These are phyloP conservation scores for Cercospora sesami DNA, from an alignment of 2,329 filamentous ascomycete species.

Conservation along the genomic window DNA sequence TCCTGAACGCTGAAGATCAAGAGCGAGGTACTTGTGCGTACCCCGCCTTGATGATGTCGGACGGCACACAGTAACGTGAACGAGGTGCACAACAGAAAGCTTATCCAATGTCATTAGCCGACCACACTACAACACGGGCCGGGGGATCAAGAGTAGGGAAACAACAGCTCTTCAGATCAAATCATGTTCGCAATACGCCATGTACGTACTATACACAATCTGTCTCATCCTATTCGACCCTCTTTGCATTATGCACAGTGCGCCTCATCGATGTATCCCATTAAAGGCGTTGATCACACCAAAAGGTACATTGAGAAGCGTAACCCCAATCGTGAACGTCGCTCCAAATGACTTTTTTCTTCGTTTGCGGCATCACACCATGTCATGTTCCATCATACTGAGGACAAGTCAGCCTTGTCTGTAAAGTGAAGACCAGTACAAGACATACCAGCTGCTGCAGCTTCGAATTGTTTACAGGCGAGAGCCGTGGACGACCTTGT, in stretches of 20 bases:
- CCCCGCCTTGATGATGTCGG: not conserved
- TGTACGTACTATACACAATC: slow-evolving; percentile 26
- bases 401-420: slow-evolving; percentile 3
- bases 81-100: not conserved
- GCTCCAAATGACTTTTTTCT: slow-evolving; percentile 20
- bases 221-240: slow-evolving; percentile 16
- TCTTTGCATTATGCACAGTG: slow-evolving; percentile 17
- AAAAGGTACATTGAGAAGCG: slow-evolving; percentile 27
- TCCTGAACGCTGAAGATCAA: not conserved
- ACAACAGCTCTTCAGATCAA: not conserved
- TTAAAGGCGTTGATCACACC: slow-evolving; percentile 11
- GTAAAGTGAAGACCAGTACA: not conserved
- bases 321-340: slow-evolving; percentile 10
- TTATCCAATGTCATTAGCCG: not conserved
- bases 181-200: slow-evolving; percentile 12
- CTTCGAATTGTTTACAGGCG: slow-evolving; percentile 53
- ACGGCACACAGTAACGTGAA: not conserved
- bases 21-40: slow-evolving; percentile 1
- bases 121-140: not conserved
- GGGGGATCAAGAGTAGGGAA: not conserved
- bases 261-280: slow-evolving; percentile 9
- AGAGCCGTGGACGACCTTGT: slow-evolving; percentile 91
- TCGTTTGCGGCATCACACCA: slow-evolving; percentile 21
- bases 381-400: slow-evolving; percentile 24
- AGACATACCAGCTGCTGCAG: not conserved